Base-by-base conservation (phyloP, 2,329 filamentous ascomycete species). In the Aspergillus japonicus region DNA sequence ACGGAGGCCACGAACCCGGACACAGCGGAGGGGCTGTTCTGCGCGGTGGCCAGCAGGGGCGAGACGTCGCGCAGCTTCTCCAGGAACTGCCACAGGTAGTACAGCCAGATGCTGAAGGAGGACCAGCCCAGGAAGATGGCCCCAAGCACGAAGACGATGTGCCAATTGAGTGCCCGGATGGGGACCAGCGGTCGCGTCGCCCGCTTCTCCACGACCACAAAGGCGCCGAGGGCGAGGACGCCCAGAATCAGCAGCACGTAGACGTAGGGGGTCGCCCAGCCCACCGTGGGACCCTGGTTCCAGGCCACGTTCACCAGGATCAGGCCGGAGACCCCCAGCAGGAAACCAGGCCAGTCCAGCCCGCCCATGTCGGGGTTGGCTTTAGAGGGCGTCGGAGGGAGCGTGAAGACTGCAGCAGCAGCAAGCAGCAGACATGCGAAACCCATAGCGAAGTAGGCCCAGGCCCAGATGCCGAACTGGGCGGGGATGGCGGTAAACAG, bases 241-340 rank as follows among this genome's bases (percentile, higher is more conserved):
- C 87, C 86, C 2, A 87, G 61, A 33, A 88, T 81, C 1, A 90
- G 74, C 0, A 83, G 73, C 0, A 81, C 75, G 58, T 84, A 82
- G 10, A 86, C 78, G 58, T 85, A 85, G 0, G 83, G 76, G 7
- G 78, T 75, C 0, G 73, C 64, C 86, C 86, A 89, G 1, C 85
- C 85, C 4, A 80, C 82, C 0, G 84, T 75, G 0, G 83, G 80
- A 0, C 83, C 85, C 66, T 89, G 85, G 60, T 87, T 89, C 84
- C 85, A 89, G 0, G 86, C 83, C 65, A 89, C 86, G 70, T 88
- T 88, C 75, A 89, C 81, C 35, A 89, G 75, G 0, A 87, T 78
- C 31, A 89, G 75, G 0, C 81, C 81, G 0, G 77, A 75, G 11
- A 88, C 77, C 1, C 86, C 86, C 0, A 76, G 69, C 2, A 69